Evolutionary conservation across 1,284 basidiomycete species (phyloP), one percentile per base, ranked within the genome.

Genomic region (Pisolithus thermaeus): DNA sequence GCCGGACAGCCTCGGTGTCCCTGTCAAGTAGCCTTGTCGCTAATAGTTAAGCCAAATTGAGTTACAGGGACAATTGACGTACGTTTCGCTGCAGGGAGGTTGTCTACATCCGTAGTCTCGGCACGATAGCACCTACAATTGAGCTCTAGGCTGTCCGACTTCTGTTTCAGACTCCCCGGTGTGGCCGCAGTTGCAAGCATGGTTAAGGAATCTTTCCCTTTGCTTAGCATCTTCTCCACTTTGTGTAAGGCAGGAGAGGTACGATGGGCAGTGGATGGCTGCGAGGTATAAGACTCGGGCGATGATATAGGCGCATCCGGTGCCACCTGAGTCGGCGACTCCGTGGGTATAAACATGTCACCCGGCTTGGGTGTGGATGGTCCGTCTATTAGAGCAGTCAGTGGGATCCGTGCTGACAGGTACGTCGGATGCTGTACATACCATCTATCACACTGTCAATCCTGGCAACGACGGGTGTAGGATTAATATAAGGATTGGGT

Each of bases 171-270:
- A 2, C 30, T 32, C 3, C 46, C 46, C 7, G 53, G 43, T n/a
- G 49, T 44, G 2, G 52, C 46, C 14, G 57, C 42, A 20, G 59
- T 48, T 23, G 66, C 53, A 40, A 67, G 63, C 44, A 69, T 56
- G 43, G 28, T 56, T 43, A 69, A 55, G 0, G 63, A 62, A 20
- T 61, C 62, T 27, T 63, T 68, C 20, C 64, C 60, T 53, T 66
- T 68, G 40, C 64, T 71, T 1, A 73, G 58, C 20, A 70, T 62
- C 49, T 63, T 71, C 42, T 72, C 70, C 27, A 70, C 66, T 59
- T 65, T 70, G 54, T 66, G 61, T 49, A 71, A 52, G 7, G 53
- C 50, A 14, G 52, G 49, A 0, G 56, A 55, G 12, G 62, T 52
- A 7, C 61, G 65, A 5, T 44, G 23, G 1, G 52, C 45, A n/a